A percentile compares a stretch with the other conserved stretches of the same genome.
Evolutionary conservation across 2,329 filamentous ascomycete genomes (phyloP).

Genomic region (Hortaea werneckii): DNA sequence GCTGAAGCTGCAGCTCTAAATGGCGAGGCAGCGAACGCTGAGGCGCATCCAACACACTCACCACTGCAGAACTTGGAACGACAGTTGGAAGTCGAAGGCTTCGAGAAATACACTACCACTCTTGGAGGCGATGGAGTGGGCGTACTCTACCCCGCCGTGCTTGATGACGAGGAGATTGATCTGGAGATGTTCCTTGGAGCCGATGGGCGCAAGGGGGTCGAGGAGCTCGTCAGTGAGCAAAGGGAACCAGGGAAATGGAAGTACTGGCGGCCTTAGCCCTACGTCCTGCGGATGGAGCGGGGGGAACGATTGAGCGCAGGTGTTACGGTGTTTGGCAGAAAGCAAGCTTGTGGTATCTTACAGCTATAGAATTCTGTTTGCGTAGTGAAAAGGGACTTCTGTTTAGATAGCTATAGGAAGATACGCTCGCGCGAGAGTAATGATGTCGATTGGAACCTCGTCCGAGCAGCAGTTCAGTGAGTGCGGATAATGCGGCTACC

Average conservation of each 20-base stretch:
- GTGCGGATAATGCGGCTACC: too few relatives aligned
- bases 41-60: neutral
- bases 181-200: constrained; percentile 79
- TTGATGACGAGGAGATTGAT: constrained; percentile 91
- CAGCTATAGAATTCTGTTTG: too few relatives aligned
- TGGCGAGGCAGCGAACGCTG: constrained; percentile 11
- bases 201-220: constrained; percentile 73
- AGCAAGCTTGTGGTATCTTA: too few relatives aligned
- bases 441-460: too few relatives aligned
- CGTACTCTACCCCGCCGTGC: constrained; percentile 82
- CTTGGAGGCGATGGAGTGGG: constrained; percentile 90
- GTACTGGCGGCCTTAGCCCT: constrained; percentile 24
- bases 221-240: constrained; percentile 61
- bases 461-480: too few relatives aligned
- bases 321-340: too few relatives aligned
- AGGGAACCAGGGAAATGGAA: constrained; percentile 24
- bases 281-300: neutral
- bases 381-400: too few relatives aligned
- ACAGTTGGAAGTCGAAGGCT: constrained; percentile 51
- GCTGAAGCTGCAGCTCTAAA: constrained; percentile 30
- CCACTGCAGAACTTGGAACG: constrained; percentile 51
- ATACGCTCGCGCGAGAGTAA: too few relatives aligned
- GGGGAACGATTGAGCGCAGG: too few relatives aligned
- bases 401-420: too few relatives aligned
- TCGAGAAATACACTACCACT: constrained; percentile 76